Conservation (phyloP, 176 grass and related monocot species). For the Eragrostis curvula region DNA sequence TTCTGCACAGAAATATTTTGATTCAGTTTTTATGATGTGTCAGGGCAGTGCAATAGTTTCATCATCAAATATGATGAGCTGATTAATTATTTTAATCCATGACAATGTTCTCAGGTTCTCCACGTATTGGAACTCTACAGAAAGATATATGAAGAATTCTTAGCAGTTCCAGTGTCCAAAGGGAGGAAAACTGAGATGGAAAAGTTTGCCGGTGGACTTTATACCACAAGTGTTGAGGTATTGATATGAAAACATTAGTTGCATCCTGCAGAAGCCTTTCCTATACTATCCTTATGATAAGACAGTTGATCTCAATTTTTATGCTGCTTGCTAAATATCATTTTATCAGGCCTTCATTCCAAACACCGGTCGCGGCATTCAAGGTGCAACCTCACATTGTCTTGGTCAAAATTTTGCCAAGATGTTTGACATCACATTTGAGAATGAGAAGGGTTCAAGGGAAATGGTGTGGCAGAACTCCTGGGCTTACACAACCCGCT, state of each 20-base stretch:
- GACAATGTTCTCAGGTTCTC: constrained; percentile 67
- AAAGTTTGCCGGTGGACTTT: constrained; percentile 93
- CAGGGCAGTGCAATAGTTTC: neutral
- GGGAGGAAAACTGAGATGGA: constrained; percentile 95
- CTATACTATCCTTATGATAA: neutral
- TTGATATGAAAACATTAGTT: constrained; percentile 15
- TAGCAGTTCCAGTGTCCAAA: constrained; percentile 94
- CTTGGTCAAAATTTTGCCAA: constrained; percentile 97
- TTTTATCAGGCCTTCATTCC: constrained; percentile 77
- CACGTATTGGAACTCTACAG: constrained; percentile 93
- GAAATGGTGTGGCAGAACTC: constrained; percentile 99
- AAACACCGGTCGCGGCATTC: constrained; percentile 87
- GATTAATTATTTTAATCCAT: constrained; percentile 29
- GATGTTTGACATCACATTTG: constrained; percentile 97
- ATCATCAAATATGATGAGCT: constrained; percentile 3
- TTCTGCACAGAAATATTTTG: constrained; percentile 16
- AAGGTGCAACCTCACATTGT: constrained; percentile 97
- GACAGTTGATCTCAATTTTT: constrained; percentile 8
- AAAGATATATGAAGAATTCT: constrained; percentile 94
- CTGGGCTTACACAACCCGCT: constrained; percentile 97
- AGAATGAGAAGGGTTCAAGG: constrained; percentile 87
- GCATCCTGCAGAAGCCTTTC: constrained; percentile 12
- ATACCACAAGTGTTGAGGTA: constrained; percentile 98
- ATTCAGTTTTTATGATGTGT: neutral
- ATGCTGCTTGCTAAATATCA: constrained; percentile 7